These are phyloP conservation scores for Chaetomiaceae sp. DNA, from an alignment of 2,329 filamentous ascomycete genomes.

Conservation along the genomic window DNA sequence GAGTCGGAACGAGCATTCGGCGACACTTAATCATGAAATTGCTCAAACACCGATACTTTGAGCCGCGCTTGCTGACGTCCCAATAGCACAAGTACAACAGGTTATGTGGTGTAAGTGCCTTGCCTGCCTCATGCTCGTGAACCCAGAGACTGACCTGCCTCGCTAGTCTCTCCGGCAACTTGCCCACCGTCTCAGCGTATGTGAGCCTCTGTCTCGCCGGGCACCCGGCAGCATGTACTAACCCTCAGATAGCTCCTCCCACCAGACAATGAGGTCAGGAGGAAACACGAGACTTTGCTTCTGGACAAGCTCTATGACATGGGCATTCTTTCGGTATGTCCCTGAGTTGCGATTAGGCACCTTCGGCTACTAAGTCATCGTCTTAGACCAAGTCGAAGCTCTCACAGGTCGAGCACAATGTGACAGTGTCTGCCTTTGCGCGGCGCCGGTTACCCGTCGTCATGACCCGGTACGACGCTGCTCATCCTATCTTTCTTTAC, in stretches of 20 bases:
- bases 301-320: slow-evolving; percentile 92
- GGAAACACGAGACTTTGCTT: slow-evolving; percentile 80
- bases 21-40: background rate
- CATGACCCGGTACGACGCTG: slow-evolving; percentile 43
- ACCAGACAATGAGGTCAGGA: slow-evolving; percentile 68
- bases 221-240: background rate
- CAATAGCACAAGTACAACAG: slow-evolving; percentile 66
- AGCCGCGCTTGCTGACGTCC: slow-evolving; percentile 10
- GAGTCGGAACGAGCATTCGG: background rate
- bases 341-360: background rate
- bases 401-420: slow-evolving; percentile 78
- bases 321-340: slow-evolving; percentile 63
- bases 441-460: slow-evolving; percentile 79
- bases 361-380: too few relatives aligned
- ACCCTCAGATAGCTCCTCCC: slow-evolving; percentile 56
- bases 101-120: slow-evolving; percentile 60
- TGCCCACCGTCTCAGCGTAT: slow-evolving; percentile 71
- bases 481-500: background rate
- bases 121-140: slow-evolving; percentile 8
- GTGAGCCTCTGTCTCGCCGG: background rate
- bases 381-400: slow-evolving; percentile 68
- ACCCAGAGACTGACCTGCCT: slow-evolving; percentile 26
- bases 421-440: slow-evolving; percentile 86
- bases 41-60: background rate
- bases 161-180: slow-evolving; percentile 78